Base-by-base conservation (phyloP, 192 early-diverging fungal species). In the Rhizophagus prolifer region DNA sequence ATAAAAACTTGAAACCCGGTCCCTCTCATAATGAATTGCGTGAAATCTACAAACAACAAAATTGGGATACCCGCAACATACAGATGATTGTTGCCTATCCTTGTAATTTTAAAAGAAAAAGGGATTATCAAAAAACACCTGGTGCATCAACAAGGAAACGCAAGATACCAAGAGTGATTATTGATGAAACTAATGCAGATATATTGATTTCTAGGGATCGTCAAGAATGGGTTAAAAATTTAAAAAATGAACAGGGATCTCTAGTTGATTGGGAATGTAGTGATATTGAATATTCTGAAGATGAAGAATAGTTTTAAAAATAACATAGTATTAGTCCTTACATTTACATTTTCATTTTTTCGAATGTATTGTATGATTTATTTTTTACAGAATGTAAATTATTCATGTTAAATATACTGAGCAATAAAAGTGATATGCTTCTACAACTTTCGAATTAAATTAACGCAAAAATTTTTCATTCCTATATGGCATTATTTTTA, bases 81-180 rank as follows among this genome's bases (percentile, higher is more conserved):
- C 21, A 23, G 12, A 62, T 62, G 61, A 30, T 62, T 62, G 61
- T 62, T 23, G 12, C n/a, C n/a, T 62, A 62, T 62, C 61, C 61
- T 62, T 62, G 61, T 62, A 4, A 62, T 26, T 62, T 23, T 26
- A 26, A 6, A 23, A 62, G n/a, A 30, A 62, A 62, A 62, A 62
- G 61, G 10, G 28, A 62, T 10, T 23, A 26, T 62, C 61, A 62
- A 13, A 6, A 62, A 62, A 62, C 61, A 62, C n/a, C 8, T 23
- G 61, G 5, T 62, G n/a, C 28, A 62, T 62, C 23, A 62, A 62
- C 26, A 30, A 62, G 61, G 1, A 62, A 3, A 30, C 6, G 8
- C 7, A 14, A 8, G 28, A 62, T 62, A 62, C 23, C 61, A 30
- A 62, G 28, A 62, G 0, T 62, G n/a, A 62, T 62, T 62, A 62